These are phyloP conservation scores for Corymbia citriodora DNA, from an alignment of 441 rosid species.

Conservation along the genomic window DNA sequence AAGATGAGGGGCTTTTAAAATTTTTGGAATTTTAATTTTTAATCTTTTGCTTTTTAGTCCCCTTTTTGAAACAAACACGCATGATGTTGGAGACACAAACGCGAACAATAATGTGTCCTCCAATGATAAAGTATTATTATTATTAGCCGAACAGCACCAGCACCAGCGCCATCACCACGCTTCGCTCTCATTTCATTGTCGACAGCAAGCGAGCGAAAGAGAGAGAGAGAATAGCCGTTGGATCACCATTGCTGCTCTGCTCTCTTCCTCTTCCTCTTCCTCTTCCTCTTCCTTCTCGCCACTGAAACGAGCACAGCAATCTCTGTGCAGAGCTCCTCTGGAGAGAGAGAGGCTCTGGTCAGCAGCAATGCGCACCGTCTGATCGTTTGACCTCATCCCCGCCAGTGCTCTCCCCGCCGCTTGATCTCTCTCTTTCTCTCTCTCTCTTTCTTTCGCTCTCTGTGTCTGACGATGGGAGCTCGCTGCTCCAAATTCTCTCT, in stretches of 20 bases:
- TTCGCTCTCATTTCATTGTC: background rate
- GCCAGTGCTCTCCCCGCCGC: background rate
- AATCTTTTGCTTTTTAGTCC: background rate
- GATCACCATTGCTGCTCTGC: background rate
- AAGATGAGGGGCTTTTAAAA: background rate
- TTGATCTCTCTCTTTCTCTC: background rate
- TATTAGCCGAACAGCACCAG: background rate
- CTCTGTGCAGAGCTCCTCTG: background rate
- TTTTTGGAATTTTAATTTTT: too few relatives aligned
- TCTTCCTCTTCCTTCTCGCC: background rate
- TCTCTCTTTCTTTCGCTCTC: background rate
- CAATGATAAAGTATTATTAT: background rate
- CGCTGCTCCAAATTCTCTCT: slow-evolving; percentile 51
- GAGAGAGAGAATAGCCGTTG: background rate
- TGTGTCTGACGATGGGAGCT: slow-evolving; percentile 37
- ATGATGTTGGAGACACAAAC: background rate
- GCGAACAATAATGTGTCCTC: background rate
- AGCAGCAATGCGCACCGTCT: background rate
- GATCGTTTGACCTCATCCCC: background rate
- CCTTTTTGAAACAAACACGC: background rate
- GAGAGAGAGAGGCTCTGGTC: background rate
- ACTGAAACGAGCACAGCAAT: background rate
- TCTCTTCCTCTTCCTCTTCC: background rate
- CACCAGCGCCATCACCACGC: background rate
- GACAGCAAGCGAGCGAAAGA: background rate